These are phyloP conservation scores for Talinum fruticosum DNA, from an alignment of 148 eudicot genomes.

Conservation along the genomic window DNA sequence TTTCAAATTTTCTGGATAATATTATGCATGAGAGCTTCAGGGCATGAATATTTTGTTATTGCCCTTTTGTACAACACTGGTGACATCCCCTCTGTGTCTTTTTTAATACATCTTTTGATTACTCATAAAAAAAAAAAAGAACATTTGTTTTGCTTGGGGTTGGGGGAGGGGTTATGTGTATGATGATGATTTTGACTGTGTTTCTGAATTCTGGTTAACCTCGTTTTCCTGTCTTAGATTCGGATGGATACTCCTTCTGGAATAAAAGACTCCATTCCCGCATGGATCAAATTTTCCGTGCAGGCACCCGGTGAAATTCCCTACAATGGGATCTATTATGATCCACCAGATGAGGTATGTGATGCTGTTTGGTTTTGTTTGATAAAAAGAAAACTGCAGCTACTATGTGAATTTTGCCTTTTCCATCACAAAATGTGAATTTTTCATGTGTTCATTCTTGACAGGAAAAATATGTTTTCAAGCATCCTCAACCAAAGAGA, in stretches of 20 bases:
- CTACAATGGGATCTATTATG: conserved; percentile 91
- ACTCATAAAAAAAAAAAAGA: no score
- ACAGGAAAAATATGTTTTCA: conserved; percentile 80
- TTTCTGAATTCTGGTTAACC: background rate
- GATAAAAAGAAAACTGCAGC: conserved; percentile 8
- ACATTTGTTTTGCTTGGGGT: no score
- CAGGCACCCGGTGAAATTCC: conserved; percentile 95
- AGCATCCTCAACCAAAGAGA: conserved; percentile 84
- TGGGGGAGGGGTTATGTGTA: background rate
- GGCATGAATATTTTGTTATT: no score
- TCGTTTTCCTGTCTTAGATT: conserved; percentile 44
- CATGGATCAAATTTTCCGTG: conserved; percentile 94
- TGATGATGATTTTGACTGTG: background rate
- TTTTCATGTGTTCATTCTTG: conserved; percentile 18
- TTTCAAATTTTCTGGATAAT: no score
- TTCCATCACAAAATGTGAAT: background rate
- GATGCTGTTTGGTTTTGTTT: conserved; percentile 3
- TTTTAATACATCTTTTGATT: no score
- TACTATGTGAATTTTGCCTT: background rate
- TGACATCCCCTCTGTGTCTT: no score
- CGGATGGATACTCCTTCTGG: conserved; percentile 99
- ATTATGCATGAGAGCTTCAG: no score
- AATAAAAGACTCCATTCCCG: conserved; percentile 93
- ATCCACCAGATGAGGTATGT: conserved; percentile 93
- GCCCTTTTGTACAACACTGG: no score